Base-by-base conservation (phyloP, 2,329 filamentous ascomycete genomes). In the Scytalidium sp. region DNA sequence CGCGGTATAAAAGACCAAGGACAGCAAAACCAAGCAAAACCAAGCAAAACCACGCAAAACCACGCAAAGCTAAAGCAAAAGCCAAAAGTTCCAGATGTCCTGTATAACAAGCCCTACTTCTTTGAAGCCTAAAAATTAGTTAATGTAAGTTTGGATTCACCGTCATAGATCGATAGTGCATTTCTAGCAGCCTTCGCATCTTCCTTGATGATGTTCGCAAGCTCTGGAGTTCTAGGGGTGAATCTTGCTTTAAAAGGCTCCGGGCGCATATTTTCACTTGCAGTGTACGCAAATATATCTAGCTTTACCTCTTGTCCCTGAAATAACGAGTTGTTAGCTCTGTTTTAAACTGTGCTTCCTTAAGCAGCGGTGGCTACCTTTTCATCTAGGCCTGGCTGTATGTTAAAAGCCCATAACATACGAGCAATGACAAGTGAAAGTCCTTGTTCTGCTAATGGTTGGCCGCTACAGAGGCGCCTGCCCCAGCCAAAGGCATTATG, bases 381-480 rank as follows among this genome's bases (percentile, higher is more conserved):
- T 29, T 29, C 13, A 13, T 29, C 25, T 13, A 29, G 8, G 7
- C 8, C 25, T 29, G 25, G 25, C 13, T 29, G 8, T 13, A 69
- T 66, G 17, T 54, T 40, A 21, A 53, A 53, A 2, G 58, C 64
- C 67, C 67, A 70, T 1, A 69, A 51, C 8, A 68, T 9, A 3
- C 63, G 56, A 8, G 67, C 56, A 2, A 69, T 62, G 3, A 57
- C 59, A 3, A 69, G 51, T 11, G 61, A 64, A 3, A 68, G 51
- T 13, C 47, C 60, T 3, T 63, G 55, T 45, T 66, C 60, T 1
- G 62, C 68, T 23, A 71, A 60, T 42, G 69, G 66, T 56, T 66
- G 67, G 7, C 68, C 67, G 10, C 64, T 67, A 46, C 67, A 71
- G 10, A 67, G 46, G 7, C 68, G 60, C 1, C 68, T 58, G 7